Conservation (phyloP, 495 filamentous ascomycete species). For the Poronia punctata region DNA sequence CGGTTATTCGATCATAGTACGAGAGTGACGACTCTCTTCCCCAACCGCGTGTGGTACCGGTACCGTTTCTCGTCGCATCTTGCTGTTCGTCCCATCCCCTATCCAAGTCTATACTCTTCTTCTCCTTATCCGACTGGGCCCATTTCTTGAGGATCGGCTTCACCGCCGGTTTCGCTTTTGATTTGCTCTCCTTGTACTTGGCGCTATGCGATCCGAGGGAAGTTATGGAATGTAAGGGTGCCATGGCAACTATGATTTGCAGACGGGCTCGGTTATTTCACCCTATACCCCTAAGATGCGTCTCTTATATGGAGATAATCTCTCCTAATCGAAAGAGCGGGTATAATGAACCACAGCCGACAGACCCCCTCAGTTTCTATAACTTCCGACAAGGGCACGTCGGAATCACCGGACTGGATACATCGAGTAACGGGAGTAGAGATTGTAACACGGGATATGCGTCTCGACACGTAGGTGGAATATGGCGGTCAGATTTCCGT, state of each 20-base stretch:
- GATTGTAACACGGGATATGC: too few species aligned
- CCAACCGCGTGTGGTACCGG: constrained; percentile 7
- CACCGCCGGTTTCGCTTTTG: constrained; percentile 33
- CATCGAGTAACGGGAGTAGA: constrained; percentile 16
- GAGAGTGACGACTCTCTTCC: constrained; percentile 11
- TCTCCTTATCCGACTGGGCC: constrained; percentile 44
- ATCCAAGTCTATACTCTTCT: constrained; percentile 48
- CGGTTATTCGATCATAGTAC: not conserved
- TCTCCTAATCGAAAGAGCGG: too few species aligned
- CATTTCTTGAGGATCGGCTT: constrained; percentile 52
- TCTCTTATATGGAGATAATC: not conserved
- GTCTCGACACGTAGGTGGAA: too few species aligned
- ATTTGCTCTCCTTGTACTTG: constrained; percentile 37
- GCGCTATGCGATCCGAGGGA: constrained; percentile 19
- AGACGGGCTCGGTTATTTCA: not conserved
- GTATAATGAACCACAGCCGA: not conserved
- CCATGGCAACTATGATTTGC: constrained; percentile 20
- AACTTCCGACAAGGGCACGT: constrained; percentile 5
- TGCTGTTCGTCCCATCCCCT: constrained; percentile 44
- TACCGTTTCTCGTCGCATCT: constrained; percentile 21
- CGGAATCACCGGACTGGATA: constrained; percentile 25
- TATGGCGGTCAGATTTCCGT: too few species aligned
- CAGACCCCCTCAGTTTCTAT: too few species aligned
- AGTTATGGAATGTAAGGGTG: constrained; percentile 26
- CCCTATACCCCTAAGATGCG: too few species aligned